A percentile compares a stretch with the other conserved stretches of the same genome.
Evolutionary conservation across 2,329 filamentous ascomycete genomes (phyloP).

Genomic region (Plectosphaerella cucumerina): DNA sequence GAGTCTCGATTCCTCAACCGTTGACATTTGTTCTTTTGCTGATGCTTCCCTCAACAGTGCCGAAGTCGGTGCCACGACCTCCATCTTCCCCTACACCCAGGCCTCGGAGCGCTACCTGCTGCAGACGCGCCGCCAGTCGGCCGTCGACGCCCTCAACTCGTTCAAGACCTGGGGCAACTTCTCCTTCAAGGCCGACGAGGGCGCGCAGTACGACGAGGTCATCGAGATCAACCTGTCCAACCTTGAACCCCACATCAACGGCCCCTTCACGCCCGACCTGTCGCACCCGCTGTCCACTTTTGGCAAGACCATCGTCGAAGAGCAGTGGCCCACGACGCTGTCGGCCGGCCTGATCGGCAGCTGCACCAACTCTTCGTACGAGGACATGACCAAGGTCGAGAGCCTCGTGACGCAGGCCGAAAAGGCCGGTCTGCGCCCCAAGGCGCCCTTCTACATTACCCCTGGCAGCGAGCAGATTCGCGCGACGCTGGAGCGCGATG

Average conservation of each 20-base stretch:
- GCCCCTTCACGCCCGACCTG: conserved; percentile 92
- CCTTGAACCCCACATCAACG: conserved; percentile 95
- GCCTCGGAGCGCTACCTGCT: conserved; percentile 82
- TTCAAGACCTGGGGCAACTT: conserved; percentile 13
- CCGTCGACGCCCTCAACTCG: conserved; percentile 7
- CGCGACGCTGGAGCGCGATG: conserved; percentile 85
- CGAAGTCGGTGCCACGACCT: conserved; percentile 94
- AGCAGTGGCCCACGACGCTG: conserved; percentile 87
- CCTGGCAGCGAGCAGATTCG: conserved; percentile 96
- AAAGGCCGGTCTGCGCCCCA: conserved; percentile 84
- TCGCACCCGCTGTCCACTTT: conserved; percentile 90
- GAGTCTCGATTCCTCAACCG: neutral
- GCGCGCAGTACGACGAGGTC: conserved; percentile 83
- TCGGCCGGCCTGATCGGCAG: conserved; percentile 94
- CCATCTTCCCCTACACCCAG: conserved; percentile 86
- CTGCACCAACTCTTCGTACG: conserved; percentile 98
- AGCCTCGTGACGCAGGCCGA: conserved; percentile 88
- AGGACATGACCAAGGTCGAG: conserved; percentile 96
- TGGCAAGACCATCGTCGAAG: conserved; percentile 75
- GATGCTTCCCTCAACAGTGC: conserved; percentile 22
- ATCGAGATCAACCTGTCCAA: conserved; percentile 87
- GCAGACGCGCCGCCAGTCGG: conserved; percentile 67
- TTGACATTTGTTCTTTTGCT: conserved; percentile 12
- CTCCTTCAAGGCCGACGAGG: conserved; percentile 68
- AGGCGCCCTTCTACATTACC: conserved; percentile 90